These are phyloP conservation scores for Aspergillus sp. DNA, from an alignment of 2,329 filamentous ascomycete species.

Conservation along the genomic window DNA sequence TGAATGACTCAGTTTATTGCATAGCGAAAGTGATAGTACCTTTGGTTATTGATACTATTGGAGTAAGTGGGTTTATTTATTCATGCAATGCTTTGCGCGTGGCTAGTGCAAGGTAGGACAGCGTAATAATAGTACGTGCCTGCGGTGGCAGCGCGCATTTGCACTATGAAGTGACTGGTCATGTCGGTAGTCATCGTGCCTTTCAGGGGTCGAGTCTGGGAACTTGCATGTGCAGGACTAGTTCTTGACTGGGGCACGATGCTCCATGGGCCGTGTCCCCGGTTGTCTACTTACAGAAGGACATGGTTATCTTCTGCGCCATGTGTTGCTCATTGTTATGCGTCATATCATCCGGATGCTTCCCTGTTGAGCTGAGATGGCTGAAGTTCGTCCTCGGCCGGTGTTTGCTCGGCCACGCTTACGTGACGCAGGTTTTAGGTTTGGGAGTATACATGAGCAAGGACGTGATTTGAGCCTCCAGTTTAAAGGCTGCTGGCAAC, in stretches of 20 bases:
- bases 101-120: neutral
- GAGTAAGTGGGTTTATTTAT: neutral
- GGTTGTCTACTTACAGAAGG: neutral
- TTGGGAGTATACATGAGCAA: neutral
- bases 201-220: neutral
- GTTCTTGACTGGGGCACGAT: neutral
- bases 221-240: neutral
- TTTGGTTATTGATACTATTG: neutral
- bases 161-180: neutral
- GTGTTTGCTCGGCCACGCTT: neutral
- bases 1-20: neutral
- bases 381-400: too few species aligned
- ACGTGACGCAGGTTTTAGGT: neutral
- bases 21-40: neutral
- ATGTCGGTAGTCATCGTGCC: neutral
- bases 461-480: neutral
- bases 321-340: neutral
- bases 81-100: neutral
- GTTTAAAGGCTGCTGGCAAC: neutral
- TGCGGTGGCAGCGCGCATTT: too few species aligned
- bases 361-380: neutral
- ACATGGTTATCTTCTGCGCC: neutral
- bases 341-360: neutral
- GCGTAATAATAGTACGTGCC: neutral
- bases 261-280: neutral